These are phyloP conservation scores for Euphorbia lathyris DNA, from an alignment of 345 rosid genomes.

Conservation along the genomic window DNA sequence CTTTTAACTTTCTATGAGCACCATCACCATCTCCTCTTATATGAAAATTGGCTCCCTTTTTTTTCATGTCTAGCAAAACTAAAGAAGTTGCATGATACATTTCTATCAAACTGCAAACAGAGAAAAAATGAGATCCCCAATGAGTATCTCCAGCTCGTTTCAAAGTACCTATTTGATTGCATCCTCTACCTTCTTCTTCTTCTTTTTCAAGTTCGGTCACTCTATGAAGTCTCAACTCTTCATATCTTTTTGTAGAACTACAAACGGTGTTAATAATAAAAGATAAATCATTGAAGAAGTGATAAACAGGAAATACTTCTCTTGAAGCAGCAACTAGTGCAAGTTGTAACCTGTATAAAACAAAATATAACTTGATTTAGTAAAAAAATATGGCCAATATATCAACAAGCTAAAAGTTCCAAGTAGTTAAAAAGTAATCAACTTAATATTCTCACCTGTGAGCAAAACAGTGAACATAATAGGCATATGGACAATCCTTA, in stretches of 20 bases:
- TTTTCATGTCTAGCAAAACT: background rate
- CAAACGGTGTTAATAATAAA: background rate
- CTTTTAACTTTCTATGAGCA: background rate
- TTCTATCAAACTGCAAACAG: background rate
- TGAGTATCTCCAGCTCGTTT: background rate
- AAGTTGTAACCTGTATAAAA: too few species aligned
- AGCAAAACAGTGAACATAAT: slow-evolving; percentile 10
- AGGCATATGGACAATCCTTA: background rate
- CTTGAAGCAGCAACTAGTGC: slow-evolving; percentile 1
- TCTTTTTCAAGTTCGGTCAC: background rate
- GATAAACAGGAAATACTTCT: background rate
- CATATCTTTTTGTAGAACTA: background rate
- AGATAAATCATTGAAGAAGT: slow-evolving; percentile 3
- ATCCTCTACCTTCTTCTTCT: background rate
- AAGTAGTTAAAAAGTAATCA: too few species aligned
- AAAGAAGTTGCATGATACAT: background rate
- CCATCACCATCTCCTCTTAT: background rate
- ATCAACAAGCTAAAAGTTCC: too few species aligned
- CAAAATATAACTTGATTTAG: too few species aligned
- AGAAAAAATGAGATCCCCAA: slow-evolving; percentile 12
- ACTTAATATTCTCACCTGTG: too few species aligned
- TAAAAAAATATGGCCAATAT: too few species aligned
- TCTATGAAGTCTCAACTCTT: background rate
- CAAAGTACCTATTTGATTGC: slow-evolving; percentile 7
- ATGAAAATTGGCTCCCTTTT: slow-evolving; percentile 1